Conservation (phyloP, 805 yeast species). For the Teunomyces stri region DNA sequence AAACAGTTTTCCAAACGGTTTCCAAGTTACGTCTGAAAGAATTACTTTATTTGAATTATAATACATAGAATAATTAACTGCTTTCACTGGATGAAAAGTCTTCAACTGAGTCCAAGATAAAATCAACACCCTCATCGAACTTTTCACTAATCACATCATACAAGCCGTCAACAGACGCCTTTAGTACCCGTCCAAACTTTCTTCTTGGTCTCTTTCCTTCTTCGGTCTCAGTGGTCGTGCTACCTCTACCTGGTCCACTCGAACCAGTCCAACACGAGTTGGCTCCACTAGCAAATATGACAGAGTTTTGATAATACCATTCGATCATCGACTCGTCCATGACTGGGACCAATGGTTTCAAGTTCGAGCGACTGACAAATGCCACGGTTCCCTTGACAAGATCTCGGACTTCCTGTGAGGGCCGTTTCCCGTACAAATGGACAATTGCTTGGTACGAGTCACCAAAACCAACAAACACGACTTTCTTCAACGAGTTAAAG, state of each 20-base stretch:
- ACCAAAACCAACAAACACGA: constrained; percentile 85
- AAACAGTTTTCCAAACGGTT: constrained; percentile 54
- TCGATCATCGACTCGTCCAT: constrained; percentile 88
- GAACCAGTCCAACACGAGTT: constrained; percentile 78
- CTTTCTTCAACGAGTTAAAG: constrained; percentile 59
- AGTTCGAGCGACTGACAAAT: constrained; percentile 63
- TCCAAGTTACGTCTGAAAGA: constrained; percentile 54
- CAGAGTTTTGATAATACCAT: constrained; percentile 86
- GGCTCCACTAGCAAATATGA: constrained; percentile 70
- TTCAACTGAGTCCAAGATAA: constrained; percentile 74
- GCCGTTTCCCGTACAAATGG: constrained; percentile 81
- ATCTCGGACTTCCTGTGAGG: constrained; percentile 50
- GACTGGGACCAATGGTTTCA: constrained; percentile 78
- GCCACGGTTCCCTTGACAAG: constrained; percentile 67
- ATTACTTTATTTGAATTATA: constrained; percentile 2
- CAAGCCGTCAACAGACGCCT: constrained; percentile 69
- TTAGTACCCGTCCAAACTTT: constrained; percentile 86
- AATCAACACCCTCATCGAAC: constrained; percentile 83
- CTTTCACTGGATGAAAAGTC: constrained; percentile 36
- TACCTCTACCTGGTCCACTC: constrained; percentile 27
- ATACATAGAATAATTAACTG: constrained; percentile 7
- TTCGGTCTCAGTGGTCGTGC: constrained; percentile 9
- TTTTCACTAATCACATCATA: constrained; percentile 76
- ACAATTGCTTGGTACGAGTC: constrained; percentile 86
- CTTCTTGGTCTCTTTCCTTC: constrained; percentile 71